Percentiles rank a stretch among this genome's conserved stretches.
These are phyloP conservation scores for Mortierella antarctica DNA, from an alignment of 192 early-diverging fungal species.

Conservation along the genomic window DNA sequence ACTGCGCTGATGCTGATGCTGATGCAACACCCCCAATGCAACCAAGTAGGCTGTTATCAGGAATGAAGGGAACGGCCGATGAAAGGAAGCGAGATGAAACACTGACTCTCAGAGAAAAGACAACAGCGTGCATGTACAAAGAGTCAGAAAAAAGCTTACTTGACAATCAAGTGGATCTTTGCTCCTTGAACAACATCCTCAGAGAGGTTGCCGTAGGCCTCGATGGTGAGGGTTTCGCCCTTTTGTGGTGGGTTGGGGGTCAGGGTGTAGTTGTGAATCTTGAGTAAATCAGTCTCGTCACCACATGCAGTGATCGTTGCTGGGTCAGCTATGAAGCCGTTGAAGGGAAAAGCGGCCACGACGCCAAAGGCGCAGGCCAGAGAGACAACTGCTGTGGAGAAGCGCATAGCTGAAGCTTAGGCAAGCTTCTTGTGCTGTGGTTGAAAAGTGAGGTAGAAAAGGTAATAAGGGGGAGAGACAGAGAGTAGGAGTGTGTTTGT, in stretches of 20 bases:
- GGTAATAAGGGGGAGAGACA: not conserved
- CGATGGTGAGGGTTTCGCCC: conserved; percentile 56
- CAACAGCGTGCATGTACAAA: not conserved
- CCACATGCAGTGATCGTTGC: conserved; percentile 41
- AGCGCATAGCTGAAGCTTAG: conserved; percentile 15
- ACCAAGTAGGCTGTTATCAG: too few species aligned
- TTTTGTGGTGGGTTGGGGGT: conserved; percentile 62
- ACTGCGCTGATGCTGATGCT: too few species aligned
- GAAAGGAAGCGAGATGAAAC: not conserved
- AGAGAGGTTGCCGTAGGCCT: conserved; percentile 56
- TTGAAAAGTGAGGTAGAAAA: not conserved
- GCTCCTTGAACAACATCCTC: conserved; percentile 58
- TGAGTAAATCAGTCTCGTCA: conserved; percentile 17
- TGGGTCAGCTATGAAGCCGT: not conserved
- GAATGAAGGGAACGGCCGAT: too few species aligned
- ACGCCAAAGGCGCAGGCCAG: conserved; percentile 32
- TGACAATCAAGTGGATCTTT: conserved; percentile 56
- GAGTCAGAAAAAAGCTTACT: conserved; percentile 36
- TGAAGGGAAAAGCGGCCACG: conserved; percentile 2
- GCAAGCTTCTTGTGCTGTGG: not conserved
- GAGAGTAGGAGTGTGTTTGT: not conserved
- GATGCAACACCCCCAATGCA: too few species aligned
- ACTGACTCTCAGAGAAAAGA: not conserved
- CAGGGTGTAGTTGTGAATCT: conserved; percentile 56
- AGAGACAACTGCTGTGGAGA: conserved; percentile 25